A percentile compares a stretch with the other conserved stretches of the same genome.
These are phyloP conservation scores for Malassezia dermatis DNA, from an alignment of 1,284 basidiomycete species.

Conservation along the genomic window DNA sequence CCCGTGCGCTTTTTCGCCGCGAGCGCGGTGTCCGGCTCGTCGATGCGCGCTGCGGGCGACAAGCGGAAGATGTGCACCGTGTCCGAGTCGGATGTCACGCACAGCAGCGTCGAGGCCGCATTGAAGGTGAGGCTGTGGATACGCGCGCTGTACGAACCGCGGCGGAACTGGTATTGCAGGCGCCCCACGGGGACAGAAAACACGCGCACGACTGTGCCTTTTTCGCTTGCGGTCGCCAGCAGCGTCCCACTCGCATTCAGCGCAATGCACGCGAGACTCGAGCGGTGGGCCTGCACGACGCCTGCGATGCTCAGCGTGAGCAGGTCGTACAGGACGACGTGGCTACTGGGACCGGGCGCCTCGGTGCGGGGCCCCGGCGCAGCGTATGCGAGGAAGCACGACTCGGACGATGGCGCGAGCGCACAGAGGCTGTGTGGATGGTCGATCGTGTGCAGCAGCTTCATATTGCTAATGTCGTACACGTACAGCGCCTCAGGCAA, in stretches of 20 bases:
- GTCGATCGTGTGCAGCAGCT: constrained; percentile 90
- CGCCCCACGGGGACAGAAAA: constrained; percentile 83
- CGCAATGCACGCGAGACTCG: constrained; percentile 75
- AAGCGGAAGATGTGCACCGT: constrained; percentile 97
- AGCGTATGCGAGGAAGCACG: constrained; percentile 88
- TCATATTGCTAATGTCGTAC: constrained; percentile 98
- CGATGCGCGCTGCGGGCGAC: constrained; percentile 25
- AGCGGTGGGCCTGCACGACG: constrained; percentile 93
- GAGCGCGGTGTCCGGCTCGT: constrained; percentile 5
- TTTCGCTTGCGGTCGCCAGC: constrained; percentile 85
- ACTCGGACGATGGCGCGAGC: constrained; percentile 86
- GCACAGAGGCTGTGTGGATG: constrained; percentile 94
- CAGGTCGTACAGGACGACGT: constrained; percentile 63
- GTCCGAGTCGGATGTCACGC: constrained; percentile 81
- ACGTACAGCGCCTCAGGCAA: constrained; percentile 94
- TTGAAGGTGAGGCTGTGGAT: constrained; percentile 94
- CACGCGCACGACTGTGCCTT: constrained; percentile 92
- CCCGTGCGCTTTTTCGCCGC: background rate
- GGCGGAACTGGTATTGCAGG: constrained; percentile 84
- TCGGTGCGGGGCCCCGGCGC: constrained; percentile 53
- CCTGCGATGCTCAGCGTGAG: constrained; percentile 80
- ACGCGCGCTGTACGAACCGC: constrained; percentile 72
- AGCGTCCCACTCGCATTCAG: constrained; percentile 80
- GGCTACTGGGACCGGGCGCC: constrained; percentile 49
- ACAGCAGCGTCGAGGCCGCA: constrained; percentile 66